phyloP scores from a whole-genome alignment of 305 asterid genomes.

The Caryopteris hybrid region DNA sequence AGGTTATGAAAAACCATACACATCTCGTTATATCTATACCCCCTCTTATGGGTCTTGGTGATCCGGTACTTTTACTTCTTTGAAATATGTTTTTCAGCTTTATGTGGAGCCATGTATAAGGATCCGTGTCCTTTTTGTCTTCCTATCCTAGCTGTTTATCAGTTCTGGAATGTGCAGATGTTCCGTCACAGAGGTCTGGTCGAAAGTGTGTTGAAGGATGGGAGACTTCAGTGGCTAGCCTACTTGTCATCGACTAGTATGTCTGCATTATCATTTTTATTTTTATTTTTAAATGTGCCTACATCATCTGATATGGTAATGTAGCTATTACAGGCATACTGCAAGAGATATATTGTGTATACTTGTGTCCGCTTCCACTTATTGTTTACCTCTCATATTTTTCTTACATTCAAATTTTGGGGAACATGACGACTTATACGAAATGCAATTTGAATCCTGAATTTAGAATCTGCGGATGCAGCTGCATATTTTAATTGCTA shows the following conservation, averaged over 20 bases:
- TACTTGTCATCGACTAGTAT: constrained; percentile 86
- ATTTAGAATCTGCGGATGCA: not conserved
- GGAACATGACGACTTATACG: not conserved
- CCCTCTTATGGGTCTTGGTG: constrained; percentile 54
- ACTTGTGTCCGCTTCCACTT: not conserved
- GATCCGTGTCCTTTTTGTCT: not conserved
- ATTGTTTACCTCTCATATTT: not conserved
- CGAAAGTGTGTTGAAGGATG: constrained; percentile 41
- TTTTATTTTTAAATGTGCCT: not conserved
- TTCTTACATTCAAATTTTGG: not conserved
- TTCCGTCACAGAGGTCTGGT: constrained; percentile 45
- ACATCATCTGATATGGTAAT: constrained; percentile 1
- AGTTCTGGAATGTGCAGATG: constrained; percentile 37
- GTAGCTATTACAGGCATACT: not conserved
- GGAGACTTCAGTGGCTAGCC: constrained; percentile 66
- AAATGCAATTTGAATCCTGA: not conserved
- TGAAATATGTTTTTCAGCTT: constrained; percentile 1
- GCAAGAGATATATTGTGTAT: not conserved
- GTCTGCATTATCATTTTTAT: constrained; percentile 14
- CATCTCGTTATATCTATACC: constrained; percentile 82
- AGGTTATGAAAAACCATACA: constrained; percentile 53
- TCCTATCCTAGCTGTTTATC: constrained; percentile 11
- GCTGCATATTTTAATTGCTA: not conserved
- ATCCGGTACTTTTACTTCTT: constrained; percentile 57
- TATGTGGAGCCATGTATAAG: not conserved